Percentiles rank a stretch among this genome's conserved stretches.
phyloP scores from a whole-genome alignment of 805 yeast species.

The Ogataea polymorpha region DNA sequence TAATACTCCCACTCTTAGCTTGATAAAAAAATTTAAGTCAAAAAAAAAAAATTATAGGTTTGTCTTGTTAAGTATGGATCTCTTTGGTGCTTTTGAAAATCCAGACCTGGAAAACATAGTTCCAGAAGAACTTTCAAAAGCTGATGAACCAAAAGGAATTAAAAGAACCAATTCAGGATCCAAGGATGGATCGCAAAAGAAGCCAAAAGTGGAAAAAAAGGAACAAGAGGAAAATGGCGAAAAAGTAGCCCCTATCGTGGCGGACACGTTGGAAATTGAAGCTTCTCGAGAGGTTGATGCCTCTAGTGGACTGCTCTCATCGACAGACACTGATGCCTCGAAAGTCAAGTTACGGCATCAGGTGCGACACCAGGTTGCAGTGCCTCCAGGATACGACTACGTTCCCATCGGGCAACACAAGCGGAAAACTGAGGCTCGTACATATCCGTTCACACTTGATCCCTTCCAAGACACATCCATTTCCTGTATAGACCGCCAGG shows the following conservation, averaged over 20 bases:
- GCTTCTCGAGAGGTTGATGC: constrained; percentile 87
- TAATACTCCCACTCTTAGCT: no score
- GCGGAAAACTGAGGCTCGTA: constrained; percentile 73
- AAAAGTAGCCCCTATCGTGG: constrained; percentile 63
- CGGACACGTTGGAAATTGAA: constrained; percentile 84
- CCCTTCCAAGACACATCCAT: constrained; percentile 97
- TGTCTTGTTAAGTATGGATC: constrained; percentile 33
- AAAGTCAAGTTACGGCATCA: constrained; percentile 78
- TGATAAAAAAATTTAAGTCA: not conserved
- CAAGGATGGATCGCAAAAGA: constrained; percentile 23
- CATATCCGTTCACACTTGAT: constrained; percentile 89
- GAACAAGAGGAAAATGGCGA: constrained; percentile 19
- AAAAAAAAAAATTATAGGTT: not conserved
- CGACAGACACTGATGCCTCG: constrained; percentile 27
- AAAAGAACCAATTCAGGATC: constrained; percentile 10
- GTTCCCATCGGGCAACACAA: constrained; percentile 86
- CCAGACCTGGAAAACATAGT: constrained; percentile 34
- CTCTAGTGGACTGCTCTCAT: constrained; percentile 61
- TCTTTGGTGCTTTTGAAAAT: constrained; percentile 62
- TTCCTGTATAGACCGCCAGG: constrained; percentile 92
- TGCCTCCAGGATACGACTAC: constrained; percentile 89
- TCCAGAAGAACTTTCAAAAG: constrained; percentile 2
- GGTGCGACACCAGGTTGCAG: constrained; percentile 96
- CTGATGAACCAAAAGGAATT: constrained; percentile 14
- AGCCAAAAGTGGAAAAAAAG: constrained; percentile 32